Conservation (phyloP, 2,329 filamentous ascomycete genomes). For the Rhinocladiella similis region DNA sequence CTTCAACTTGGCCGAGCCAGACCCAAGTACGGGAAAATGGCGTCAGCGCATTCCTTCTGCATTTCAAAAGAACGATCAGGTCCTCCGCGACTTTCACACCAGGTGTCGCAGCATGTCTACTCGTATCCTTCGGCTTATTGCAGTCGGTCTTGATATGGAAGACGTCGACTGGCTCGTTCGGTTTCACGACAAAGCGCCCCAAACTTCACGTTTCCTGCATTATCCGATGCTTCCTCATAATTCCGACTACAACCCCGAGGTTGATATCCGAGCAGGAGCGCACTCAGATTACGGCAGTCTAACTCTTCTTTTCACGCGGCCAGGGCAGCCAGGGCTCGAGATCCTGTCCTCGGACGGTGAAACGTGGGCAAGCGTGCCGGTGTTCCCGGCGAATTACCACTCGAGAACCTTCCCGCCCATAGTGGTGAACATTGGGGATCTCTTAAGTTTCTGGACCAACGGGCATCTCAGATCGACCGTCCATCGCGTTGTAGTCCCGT, state of each 20-base stretch:
- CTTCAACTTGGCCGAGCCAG: constrained; percentile 89
- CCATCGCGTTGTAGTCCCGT: constrained; percentile 68
- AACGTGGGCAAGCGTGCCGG: constrained; percentile 67
- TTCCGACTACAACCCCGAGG: constrained; percentile 46
- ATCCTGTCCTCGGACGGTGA: constrained; percentile 61
- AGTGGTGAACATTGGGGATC: constrained; percentile 70
- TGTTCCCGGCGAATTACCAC: constrained; percentile 56
- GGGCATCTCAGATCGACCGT: constrained; percentile 84
- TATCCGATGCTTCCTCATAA: constrained; percentile 62
- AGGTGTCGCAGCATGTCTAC: constrained; percentile 73
- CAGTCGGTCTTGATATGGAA: constrained; percentile 68
- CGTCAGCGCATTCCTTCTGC: constrained; percentile 74
- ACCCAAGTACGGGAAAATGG: constrained; percentile 67
- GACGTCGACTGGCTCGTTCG: constrained; percentile 29
- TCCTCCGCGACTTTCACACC: constrained; percentile 66
- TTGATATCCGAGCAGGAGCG: constrained; percentile 74
- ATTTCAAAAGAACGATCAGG: constrained; percentile 59
- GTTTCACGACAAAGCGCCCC: constrained; percentile 57
- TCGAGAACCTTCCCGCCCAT: constrained; percentile 63
- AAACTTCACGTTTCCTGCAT: constrained; percentile 70
- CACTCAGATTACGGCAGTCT: constrained; percentile 48
- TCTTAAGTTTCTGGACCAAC: constrained; percentile 84
- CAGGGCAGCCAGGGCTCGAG: constrained; percentile 82
- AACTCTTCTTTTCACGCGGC: constrained; percentile 78
- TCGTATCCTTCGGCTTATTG: constrained; percentile 73